phyloP scores from a whole-genome alignment of 768 basidiomycete genomes.

The Tulasnella sp. region DNA sequence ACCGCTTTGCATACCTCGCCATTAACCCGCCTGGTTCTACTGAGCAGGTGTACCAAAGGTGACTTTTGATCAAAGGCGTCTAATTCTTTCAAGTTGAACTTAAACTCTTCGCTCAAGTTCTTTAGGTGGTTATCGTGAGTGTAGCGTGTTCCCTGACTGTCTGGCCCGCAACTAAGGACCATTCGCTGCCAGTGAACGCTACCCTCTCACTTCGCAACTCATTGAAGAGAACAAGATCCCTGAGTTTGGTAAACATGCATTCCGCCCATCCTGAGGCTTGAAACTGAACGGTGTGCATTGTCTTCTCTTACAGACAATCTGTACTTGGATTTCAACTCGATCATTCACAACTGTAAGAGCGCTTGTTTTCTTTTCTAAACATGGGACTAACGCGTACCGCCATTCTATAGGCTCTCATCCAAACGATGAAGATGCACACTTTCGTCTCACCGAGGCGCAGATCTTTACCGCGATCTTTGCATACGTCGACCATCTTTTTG shows the following conservation, averaged over 20 bases:
- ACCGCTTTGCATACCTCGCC: not conserved
- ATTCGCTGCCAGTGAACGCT: slow-evolving; percentile 66
- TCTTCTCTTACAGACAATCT: slow-evolving; percentile 51
- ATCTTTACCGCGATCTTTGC: slow-evolving; percentile 95
- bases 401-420: slow-evolving; percentile 72
- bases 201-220: slow-evolving; percentile 94
- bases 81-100: slow-evolving; percentile 1
- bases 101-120: slow-evolving; percentile 43
- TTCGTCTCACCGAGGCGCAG: slow-evolving; percentile 89
- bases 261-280: not conserved
- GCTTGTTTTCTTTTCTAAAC: not conserved
- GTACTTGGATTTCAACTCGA: slow-evolving; percentile 90
- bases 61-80: slow-evolving; percentile 6
- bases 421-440: slow-evolving; percentile 91
- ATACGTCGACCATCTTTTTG: slow-evolving; percentile 93
- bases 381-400: not conserved
- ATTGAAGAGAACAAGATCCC: slow-evolving; percentile 99
- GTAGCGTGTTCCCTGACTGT: not conserved
- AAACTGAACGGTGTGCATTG: not conserved
- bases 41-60: slow-evolving; percentile 40
- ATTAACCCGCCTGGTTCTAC: not conserved
- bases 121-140: slow-evolving; percentile 92
- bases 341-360: slow-evolving; percentile 65
- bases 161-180: not conserved
- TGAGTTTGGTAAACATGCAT: slow-evolving; percentile 70